These are phyloP conservation scores for Citrus cavaleriei DNA, from an alignment of 345 rosid species.

Conservation along the genomic window DNA sequence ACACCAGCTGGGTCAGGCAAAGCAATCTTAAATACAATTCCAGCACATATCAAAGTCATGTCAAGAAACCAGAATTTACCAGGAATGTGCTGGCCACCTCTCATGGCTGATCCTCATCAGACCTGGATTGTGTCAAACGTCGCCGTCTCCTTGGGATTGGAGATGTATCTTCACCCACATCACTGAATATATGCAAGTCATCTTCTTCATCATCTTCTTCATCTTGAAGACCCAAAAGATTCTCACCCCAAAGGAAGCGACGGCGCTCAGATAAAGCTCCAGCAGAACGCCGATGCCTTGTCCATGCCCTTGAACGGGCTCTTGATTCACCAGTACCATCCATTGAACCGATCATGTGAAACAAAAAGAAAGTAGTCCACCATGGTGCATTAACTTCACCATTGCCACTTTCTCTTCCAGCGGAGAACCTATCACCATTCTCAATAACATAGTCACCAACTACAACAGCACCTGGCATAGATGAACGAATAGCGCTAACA, in stretches of 20 bases:
- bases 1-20: slow-evolving; percentile 21
- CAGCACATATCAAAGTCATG: slow-evolving; percentile 16
- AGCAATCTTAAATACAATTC: slow-evolving; percentile 27
- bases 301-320: slow-evolving; percentile 70
- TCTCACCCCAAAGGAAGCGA: slow-evolving; percentile 86
- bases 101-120: slow-evolving; percentile 60
- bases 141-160: slow-evolving; percentile 66
- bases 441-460: slow-evolving; percentile 94
- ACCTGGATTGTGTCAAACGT: slow-evolving; percentile 64
- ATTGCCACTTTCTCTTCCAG: slow-evolving; percentile 47
- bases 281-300: slow-evolving; percentile 56
- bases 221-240: slow-evolving; percentile 74
- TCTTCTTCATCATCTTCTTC: slow-evolving; percentile 42
- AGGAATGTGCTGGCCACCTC: slow-evolving; percentile 12
- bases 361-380: slow-evolving; percentile 71
- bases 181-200: slow-evolving; percentile 44
- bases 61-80: slow-evolving; percentile 44
- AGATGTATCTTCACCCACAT: slow-evolving; percentile 47
- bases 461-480: slow-evolving; percentile 89
- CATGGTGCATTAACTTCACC: slow-evolving; percentile 50
- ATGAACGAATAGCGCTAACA: slow-evolving; percentile 78
- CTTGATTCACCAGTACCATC: slow-evolving; percentile 55
- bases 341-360: slow-evolving; percentile 81
- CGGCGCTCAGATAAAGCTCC: slow-evolving; percentile 59
- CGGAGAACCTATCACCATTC: slow-evolving; percentile 65